Evolutionary conservation across 805 yeast species (phyloP).

Genomic region (Diddensiella caesifluorescens): DNA sequence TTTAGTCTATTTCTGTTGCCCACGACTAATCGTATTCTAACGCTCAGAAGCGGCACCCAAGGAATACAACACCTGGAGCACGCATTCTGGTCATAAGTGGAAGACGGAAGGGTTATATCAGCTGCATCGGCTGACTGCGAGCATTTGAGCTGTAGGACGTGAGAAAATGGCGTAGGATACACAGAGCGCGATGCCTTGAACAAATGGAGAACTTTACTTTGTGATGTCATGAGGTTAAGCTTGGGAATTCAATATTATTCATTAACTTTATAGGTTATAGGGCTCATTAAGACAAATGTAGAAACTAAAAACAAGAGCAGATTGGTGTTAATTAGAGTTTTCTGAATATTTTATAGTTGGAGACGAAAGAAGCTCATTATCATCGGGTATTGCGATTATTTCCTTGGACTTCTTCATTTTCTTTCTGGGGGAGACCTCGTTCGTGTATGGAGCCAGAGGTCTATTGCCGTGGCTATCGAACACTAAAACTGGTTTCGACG

Average conservation of each 20-base stretch:
- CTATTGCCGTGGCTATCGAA: no score
- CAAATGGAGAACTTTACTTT: constrained; percentile 7
- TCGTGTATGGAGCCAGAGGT: neutral
- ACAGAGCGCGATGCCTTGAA: constrained; percentile 4
- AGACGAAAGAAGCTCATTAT: neutral
- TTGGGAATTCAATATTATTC: neutral
- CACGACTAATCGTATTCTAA: neutral
- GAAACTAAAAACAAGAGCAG: neutral
- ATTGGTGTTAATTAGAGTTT: neutral
- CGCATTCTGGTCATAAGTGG: neutral
- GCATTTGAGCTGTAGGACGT: constrained; percentile 7
- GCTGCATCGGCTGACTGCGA: neutral
- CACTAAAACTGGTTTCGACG: neutral
- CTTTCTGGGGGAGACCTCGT: no score
- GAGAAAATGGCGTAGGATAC: constrained; percentile 2
- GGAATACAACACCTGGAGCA: constrained; percentile 12
- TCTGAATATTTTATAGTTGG: neutral
- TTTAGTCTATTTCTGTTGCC: neutral
- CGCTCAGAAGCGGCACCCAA: constrained; percentile 9
- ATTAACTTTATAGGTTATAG: neutral
- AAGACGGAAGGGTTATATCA: constrained; percentile 6
- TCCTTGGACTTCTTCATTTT: no score
- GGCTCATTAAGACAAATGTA: neutral
- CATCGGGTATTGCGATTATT: neutral
- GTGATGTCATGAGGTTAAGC: neutral